Base-by-base conservation (phyloP, 768 basidiomycete genomes). In the Trichaptum fuscoviolaceum region DNA sequence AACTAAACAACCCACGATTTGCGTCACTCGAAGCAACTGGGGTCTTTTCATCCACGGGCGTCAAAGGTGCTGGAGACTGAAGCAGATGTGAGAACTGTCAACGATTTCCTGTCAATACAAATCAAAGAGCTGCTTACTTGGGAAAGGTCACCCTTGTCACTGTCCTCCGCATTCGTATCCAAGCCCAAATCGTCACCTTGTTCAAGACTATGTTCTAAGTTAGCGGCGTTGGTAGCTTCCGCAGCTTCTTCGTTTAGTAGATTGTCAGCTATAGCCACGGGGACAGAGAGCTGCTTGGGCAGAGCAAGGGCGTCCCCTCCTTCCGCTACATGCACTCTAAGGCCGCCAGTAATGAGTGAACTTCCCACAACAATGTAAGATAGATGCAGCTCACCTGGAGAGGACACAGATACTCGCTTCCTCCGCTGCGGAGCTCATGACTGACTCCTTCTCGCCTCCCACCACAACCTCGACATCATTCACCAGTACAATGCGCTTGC, bases 361-460 rank as follows among this genome's bases (percentile, higher is more conserved):
- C 68, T 58, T 63, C 67, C 70, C 63, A 64, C 35, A 65, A 57
- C 63, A 57, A 63, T 57, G 57, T 52, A 23, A 65, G 35, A 17
- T 61, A 25, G 59, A 34, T 61, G 24, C 71, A 59, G 79, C 83
- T 68, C 70, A 92, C 92, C 90, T 83, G 58, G 87, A 85, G 65
- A 93, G 82, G 25, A 90, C 77, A 34, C 59, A 2, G 10, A 61
- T 17, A 61, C 59, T 25, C 83, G 76, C 86, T 90, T 86, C 77
- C 84, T 87, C 59, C 24, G 30, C 59, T 15, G 59, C 24, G 59
- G 92, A 78, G 26, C 75, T 82, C 67, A 87, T 88, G 75, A 92
- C 74, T 20, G 85, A 85, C 76, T 91, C 92, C 80, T 92, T 92
- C 81, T 94, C 92, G 61, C 82, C 84, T 7, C 87, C 76, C 63